Conservation (phyloP, 768 basidiomycete genomes). For the Mycena rosella region DNA sequence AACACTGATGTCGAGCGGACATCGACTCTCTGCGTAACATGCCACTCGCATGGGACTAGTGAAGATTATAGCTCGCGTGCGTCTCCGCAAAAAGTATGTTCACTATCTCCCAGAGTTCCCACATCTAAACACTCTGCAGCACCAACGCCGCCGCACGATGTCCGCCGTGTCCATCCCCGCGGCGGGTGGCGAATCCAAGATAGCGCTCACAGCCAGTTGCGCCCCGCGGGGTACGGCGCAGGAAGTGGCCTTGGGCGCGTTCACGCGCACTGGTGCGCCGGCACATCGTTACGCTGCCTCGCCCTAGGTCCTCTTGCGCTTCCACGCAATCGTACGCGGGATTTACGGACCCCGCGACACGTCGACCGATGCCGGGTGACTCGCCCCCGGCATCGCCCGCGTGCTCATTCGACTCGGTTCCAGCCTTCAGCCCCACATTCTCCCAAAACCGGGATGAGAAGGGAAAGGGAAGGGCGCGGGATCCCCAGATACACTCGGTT, state of each 20-base stretch:
- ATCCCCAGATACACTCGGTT: conserved; percentile 17
- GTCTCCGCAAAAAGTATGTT: no score
- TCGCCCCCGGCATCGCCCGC: neutral
- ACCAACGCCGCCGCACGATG: conserved; percentile 1
- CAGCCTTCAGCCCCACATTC: conserved; percentile 34
- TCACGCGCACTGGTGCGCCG: conserved; percentile 35
- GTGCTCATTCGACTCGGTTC: conserved; percentile 14
- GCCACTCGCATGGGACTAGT: no score
- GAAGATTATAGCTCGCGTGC: no score
- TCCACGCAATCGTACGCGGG: no score
- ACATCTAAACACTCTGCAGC: neutral
- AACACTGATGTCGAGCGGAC: no score
- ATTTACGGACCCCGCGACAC: neutral
- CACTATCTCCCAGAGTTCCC: neutral
- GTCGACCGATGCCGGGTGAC: conserved; percentile 2
- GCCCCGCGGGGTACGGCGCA: neutral
- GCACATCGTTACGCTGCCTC: conserved; percentile 12
- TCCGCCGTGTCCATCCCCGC: conserved; percentile 1
- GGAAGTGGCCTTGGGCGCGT: conserved; percentile 20
- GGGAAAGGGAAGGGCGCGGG: neutral
- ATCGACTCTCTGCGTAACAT: no score
- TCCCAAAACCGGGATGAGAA: conserved; percentile 1
- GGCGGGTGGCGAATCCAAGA: neutral
- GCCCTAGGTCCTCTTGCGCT: neutral
- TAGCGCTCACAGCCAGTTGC: neutral